Base-by-base conservation (phyloP, 371 early-diverging fungal species). In the Syncephalastrum racemosum region DNA sequence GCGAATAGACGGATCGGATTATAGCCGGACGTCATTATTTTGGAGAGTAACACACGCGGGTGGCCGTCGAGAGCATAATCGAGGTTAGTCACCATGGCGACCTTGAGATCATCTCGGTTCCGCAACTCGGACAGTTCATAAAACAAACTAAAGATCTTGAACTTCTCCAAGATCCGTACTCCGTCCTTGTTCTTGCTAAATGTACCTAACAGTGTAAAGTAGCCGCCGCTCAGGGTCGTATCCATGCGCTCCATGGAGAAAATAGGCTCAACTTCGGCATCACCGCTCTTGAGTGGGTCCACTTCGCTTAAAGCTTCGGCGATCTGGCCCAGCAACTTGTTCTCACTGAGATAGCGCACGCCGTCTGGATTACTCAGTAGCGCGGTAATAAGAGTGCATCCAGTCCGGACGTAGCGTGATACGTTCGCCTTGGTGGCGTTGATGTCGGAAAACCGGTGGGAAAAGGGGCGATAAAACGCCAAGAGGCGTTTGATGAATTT, bases 61-160 rank as follows among this genome's bases (percentile, higher is more conserved):
- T 94, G 95, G 0, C 92, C 91, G 58, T 94, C 92, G 80, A 80
- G 54, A n/a, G 79, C 76, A 66, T 91, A 93, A 58, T 93, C 91
- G 62, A 92, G 70, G 39, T 81, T 83, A 12, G 81, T 80, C 25
- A 94, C 84, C 36, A 93, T 85, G n/a, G 84, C 78, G 50, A 84
- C 87, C 36, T 88, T 83, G 4, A 94, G 65, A 60, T 94, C 93
- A 50, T 92, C 90, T 18, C 95, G 83, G 50, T 86, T 87, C 45
- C 86, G 79, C 4, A 93, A 68, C 58, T 93, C 95, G 4, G 89
- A 89, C 7, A 94, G 68, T 22, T 87, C 86, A 56, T 93, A 94
- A 62, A 82, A 91, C 31, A 88, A 68, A 56, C 84, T 89, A 68
- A 88, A 92, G 20, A 94, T 86, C 49, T 86, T 85, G 77, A 86